A percentile compares a stretch with the other conserved stretches of the same genome.
phyloP scores from a whole-genome alignment of 495 filamentous ascomycete species.

The Paragyromitra xinjiangensis region DNA sequence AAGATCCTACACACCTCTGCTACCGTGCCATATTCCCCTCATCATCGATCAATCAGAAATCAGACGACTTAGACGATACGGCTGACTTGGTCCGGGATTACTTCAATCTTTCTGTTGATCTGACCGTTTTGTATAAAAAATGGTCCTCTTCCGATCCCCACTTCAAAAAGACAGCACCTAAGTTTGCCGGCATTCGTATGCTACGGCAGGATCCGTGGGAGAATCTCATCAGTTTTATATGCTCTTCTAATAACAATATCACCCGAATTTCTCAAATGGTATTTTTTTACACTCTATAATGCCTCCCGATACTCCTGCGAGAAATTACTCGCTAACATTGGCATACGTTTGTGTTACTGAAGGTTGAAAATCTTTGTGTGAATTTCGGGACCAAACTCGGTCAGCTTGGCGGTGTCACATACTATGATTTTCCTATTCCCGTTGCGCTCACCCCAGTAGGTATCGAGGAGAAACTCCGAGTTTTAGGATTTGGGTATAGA shows the following conservation, averaged over 20 bases:
- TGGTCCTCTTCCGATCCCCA: slow-evolving; percentile 89
- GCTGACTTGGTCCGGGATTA: slow-evolving; percentile 76
- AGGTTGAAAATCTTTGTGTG: slow-evolving; percentile 84
- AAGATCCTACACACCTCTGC: slow-evolving; percentile 80
- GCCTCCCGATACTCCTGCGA: not conserved
- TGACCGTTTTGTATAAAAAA: slow-evolving; percentile 79
- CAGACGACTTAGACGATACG: slow-evolving; percentile 68
- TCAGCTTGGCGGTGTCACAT: slow-evolving; percentile 71
- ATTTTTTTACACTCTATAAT: slow-evolving; percentile 15
- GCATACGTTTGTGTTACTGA: slow-evolving; percentile 1
- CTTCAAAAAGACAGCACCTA: slow-evolving; percentile 85
- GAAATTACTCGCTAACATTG: not conserved
- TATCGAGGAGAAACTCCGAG: slow-evolving; percentile 79
- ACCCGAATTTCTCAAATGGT: slow-evolving; percentile 92
- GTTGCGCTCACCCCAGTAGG: slow-evolving; percentile 71
- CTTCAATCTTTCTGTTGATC: slow-evolving; percentile 78
- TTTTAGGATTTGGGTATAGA: slow-evolving; percentile 92
- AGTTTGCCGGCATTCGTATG: slow-evolving; percentile 93
- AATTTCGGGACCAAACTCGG: slow-evolving; percentile 83
- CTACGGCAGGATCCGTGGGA: slow-evolving; percentile 97
- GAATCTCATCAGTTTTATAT: slow-evolving; percentile 91
- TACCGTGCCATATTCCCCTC: slow-evolving; percentile 75
- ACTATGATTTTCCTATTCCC: slow-evolving; percentile 87
- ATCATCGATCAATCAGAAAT: slow-evolving; percentile 55
- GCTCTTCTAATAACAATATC: slow-evolving; percentile 99